phyloP scores from a whole-genome alignment of 768 basidiomycete species.

The Tulasnella sp. region DNA sequence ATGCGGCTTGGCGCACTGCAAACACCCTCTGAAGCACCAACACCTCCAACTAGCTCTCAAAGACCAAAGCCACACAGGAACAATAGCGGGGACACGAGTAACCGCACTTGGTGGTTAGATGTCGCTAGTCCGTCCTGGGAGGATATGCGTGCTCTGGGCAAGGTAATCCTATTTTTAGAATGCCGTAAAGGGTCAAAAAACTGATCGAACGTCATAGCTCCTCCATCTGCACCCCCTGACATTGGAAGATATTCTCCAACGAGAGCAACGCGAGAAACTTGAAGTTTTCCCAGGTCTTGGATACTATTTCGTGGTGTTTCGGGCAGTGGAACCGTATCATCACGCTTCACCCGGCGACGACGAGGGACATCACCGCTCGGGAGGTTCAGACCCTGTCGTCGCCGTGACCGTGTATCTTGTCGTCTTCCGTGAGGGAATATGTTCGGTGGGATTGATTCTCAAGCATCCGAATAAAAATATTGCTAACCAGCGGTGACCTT shows the following conservation, averaged over 20 bases:
- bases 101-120: slow-evolving; percentile 78
- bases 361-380: slow-evolving; percentile 30
- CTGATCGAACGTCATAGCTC: slow-evolving; percentile 39
- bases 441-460: slow-evolving; percentile 43
- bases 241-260: slow-evolving; percentile 84
- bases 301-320: slow-evolving; percentile 86
- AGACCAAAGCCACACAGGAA: not conserved
- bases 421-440: slow-evolving; percentile 83
- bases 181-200: not conserved
- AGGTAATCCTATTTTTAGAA: slow-evolving; percentile 38
- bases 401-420: slow-evolving; percentile 84
- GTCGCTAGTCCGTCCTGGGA: slow-evolving; percentile 81
- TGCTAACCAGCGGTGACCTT: not conserved
- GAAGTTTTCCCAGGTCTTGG: slow-evolving; percentile 81
- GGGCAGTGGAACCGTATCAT: slow-evolving; percentile 54
- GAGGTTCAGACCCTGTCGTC: slow-evolving; percentile 41
- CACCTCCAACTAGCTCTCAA: not conserved
- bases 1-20: not conserved
- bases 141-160: slow-evolving; percentile 78
- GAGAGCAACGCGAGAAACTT: slow-evolving; percentile 86
- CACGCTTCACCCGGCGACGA: not conserved
- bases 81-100: slow-evolving; percentile 22
- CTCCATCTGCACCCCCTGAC: slow-evolving; percentile 87
- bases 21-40: not conserved
- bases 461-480: not conserved